Evolutionary conservation across 2,329 filamentous ascomycete species (phyloP).

Genomic region (Monosporascus sp.): DNA sequence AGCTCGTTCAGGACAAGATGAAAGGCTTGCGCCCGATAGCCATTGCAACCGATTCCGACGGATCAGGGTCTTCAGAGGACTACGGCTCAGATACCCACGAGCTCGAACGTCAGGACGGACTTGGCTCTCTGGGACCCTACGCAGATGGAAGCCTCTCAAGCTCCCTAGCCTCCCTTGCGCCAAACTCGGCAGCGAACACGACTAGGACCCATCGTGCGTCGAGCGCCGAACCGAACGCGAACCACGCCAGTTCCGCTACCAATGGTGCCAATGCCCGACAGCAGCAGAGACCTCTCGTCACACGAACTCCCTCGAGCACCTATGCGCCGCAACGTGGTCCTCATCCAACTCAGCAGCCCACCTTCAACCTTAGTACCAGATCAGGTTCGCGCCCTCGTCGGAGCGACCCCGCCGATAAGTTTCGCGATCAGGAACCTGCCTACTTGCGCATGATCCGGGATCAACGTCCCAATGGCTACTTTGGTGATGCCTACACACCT

Average conservation of each 20-base stretch:
- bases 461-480: conserved; percentile 55
- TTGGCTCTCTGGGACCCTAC: conserved; percentile 40
- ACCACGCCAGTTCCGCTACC: conserved; percentile 17
- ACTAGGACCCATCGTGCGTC: conserved; percentile 34
- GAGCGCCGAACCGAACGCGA: conserved; percentile 17
- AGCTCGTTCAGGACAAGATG: conserved; percentile 37
- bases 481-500: conserved; percentile 61
- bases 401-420: conserved; percentile 43
- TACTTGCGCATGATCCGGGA: conserved; percentile 90
- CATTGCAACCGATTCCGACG: conserved; percentile 41
- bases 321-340: conserved; percentile 64
- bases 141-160: conserved; percentile 35
- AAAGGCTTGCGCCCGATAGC: conserved; percentile 33
- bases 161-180: conserved; percentile 38
- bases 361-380: conserved; percentile 37
- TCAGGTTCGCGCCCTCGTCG: conserved; percentile 43
- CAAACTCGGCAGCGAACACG: conserved; percentile 38
- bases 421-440: conserved; percentile 81
- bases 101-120: conserved; percentile 44
- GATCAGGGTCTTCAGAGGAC: conserved; percentile 42
- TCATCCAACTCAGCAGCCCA: conserved; percentile 25
- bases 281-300: conserved; percentile 63
- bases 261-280: conserved; percentile 39
- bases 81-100: conserved; percentile 39
- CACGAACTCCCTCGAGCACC: conserved; percentile 71